Base-by-base conservation (phyloP, 2,329 filamentous ascomycete genomes). In the Paramyrothecium roridum region DNA sequence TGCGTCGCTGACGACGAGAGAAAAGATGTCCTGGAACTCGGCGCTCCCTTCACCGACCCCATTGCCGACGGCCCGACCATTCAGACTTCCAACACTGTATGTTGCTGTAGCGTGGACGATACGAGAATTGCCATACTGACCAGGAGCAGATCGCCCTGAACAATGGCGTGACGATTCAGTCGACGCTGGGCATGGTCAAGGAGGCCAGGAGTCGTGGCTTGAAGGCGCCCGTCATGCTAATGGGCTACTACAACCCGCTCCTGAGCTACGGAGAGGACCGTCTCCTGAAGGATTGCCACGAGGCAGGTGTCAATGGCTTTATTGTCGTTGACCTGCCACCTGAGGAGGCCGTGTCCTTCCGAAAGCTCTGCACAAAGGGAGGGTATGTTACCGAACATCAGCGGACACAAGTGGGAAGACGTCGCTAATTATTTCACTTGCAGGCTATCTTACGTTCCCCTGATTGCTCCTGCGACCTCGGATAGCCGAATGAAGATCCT, bases 191-290 rank as follows among this genome's bases (percentile, higher is more conserved):
- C 66, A 93, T 96, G 81, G 88, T 97, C 58, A 87, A 88, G 64
- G 84, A 89, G 59, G 91, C 93, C 49, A 83, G 95, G 66, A 81
- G 82, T 63, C 83, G 82, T 59, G 95, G 95, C 46, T 79, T 98
- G 54, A 87, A 82, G 66, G 86, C 88, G 1, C 95, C 95, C 1
- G 84, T 99, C 46, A 77, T 99, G 68, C 83, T 99, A 62, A 99
- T 99, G 95, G 95, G 95, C 66, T 99, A 99, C 83, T 99, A 96
- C 78, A 99, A 99, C 78, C 95, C 95, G 1, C 81, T 98, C 58
- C 80, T 98, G 58, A 91, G 89, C 67, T 99, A 98, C 70, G 95
- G 95, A 53, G 95, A 99, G 76, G 92, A 96, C 76, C 84, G 82
- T 57, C 86, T 98, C 73, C 79, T 99, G 54, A 82, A 85, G 64